A percentile compares a stretch with the other conserved stretches of the same genome.
Conservation (phyloP, 306 rosid genomes). For the Prosopis cineraria region DNA sequence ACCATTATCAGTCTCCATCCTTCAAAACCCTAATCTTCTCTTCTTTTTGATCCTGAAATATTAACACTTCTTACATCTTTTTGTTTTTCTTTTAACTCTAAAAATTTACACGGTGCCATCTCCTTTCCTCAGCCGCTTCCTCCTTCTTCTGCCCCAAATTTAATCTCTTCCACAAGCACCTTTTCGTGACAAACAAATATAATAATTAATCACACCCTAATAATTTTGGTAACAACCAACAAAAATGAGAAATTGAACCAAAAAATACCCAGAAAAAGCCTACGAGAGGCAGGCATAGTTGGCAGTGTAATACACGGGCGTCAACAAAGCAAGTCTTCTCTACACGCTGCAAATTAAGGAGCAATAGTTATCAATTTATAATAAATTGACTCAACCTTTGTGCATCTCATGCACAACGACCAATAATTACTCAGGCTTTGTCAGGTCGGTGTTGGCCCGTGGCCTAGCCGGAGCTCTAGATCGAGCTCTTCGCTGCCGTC, state of each 20-base stretch:
- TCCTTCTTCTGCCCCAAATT: background rate
- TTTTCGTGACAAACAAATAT: slow-evolving; percentile 32
- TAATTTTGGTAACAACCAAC: slow-evolving; percentile 10
- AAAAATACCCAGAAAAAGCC: slow-evolving; percentile 9
- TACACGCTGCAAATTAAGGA: slow-evolving; percentile 24
- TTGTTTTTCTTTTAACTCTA: background rate
- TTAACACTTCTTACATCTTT: slow-evolving; percentile 19
- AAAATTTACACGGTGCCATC: slow-evolving; percentile 33
- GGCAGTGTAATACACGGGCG: slow-evolving; percentile 35
- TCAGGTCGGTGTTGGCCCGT: slow-evolving; percentile 57
- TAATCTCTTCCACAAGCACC: slow-evolving; percentile 35
- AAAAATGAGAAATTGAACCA: background rate
- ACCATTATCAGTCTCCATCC: slow-evolving; percentile 53
- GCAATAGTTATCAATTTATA: background rate
- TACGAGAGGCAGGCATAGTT: slow-evolving; percentile 23
- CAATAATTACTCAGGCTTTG: background rate
- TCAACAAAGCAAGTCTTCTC: slow-evolving; percentile 26
- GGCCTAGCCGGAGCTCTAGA: slow-evolving; percentile 90
- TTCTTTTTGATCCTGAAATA: slow-evolving; percentile 23
- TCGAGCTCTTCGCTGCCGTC: slow-evolving; percentile 67
- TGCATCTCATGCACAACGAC: background rate
- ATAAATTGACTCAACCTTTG: background rate
- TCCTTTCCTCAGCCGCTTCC: slow-evolving; percentile 29
- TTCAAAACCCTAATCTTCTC: slow-evolving; percentile 53
- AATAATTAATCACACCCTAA: slow-evolving; percentile 17